Evolutionary conservation across 768 basidiomycete genomes (phyloP).

Genomic region (Lactarius sanguifluus): DNA sequence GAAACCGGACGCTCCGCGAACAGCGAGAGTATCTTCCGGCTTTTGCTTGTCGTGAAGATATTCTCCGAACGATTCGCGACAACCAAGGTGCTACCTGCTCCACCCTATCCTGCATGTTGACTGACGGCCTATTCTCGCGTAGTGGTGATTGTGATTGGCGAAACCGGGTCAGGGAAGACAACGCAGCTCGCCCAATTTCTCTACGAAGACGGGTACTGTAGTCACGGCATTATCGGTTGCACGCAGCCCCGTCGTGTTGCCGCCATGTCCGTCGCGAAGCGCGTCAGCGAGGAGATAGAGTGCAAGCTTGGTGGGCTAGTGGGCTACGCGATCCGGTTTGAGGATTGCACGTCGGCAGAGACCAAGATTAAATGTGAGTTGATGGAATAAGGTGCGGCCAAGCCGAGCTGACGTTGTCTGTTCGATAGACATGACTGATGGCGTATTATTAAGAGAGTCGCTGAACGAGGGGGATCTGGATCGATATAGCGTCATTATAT

Average conservation of each 20-base stretch:
- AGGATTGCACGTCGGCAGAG: constrained; percentile 91
- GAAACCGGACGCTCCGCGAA: constrained; percentile 81
- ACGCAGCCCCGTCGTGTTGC: constrained; percentile 99
- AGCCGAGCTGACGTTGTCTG: neutral
- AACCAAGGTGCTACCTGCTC: constrained; percentile 72
- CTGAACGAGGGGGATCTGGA: constrained; percentile 98
- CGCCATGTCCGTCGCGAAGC: constrained; percentile 99
- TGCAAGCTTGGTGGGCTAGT: constrained; percentile 89
- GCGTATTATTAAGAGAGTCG: constrained; percentile 96
- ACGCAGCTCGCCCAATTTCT: constrained; percentile 95
- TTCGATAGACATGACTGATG: constrained; percentile 92
- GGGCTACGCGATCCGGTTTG: constrained; percentile 97
- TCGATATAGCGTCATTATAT: constrained; percentile 92
- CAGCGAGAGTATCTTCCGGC: constrained; percentile 97
- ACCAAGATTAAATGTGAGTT: constrained; percentile 95
- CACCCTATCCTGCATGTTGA: neutral
- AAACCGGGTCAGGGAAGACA: constrained; percentile 99
- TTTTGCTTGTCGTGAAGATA: constrained; percentile 93
- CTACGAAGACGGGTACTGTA: constrained; percentile 95
- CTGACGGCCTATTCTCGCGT: constrained; percentile 5
- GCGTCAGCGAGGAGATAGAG: constrained; percentile 99
- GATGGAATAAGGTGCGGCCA: neutral
- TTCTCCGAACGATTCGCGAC: constrained; percentile 85
- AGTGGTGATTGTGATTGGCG: constrained; percentile 97
- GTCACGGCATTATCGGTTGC: constrained; percentile 89